Evolutionary conservation across 345 rosid species (phyloP), one percentile per base, ranked within the genome.

Genomic region (Heritiera littoralis): DNA sequence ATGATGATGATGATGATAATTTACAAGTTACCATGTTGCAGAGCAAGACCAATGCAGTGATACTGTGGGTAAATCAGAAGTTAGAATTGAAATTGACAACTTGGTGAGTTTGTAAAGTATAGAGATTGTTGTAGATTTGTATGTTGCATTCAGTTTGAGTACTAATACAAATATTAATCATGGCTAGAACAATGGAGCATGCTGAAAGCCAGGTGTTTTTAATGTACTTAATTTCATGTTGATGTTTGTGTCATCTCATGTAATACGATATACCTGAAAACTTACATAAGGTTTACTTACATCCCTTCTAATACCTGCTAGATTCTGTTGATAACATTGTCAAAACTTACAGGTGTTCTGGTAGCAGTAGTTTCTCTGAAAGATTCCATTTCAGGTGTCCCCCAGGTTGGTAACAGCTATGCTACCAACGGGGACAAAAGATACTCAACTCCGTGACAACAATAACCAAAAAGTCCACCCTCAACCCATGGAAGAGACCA

Each of bases 401-500:
- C 69, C 77, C 67, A 71, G 77, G 74, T 83, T 84, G 81, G 88
- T 58, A 79, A 87, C 75, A 90, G 87, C 82, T 86, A 93, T 93
- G 97, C 97, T 81, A 88, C 95, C 93, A 66, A 81, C 89, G 84
- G 93, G 89, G 84, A 82, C 84, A 85, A 93, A 89, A 86, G 94
- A 93, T 85, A 90, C 83, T 87, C 95, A 87, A 88, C 85, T 85
- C 79, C 90, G 90, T 15, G 93, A 91, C 84, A 92, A 84, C 88
- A 90, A 80, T 86, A 88, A 82, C 79, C 95, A 90, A 56, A 93
- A 90, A 81, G 91, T 91, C 67, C 92, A 93, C 83, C 97, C 97
- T 83, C 97, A 93, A 85, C 97, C 97, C 56, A 90, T 90, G 95
- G 95, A 93, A 90, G 94, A 90, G 70, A 81, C 89, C 54, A 85